A percentile compares a stretch with the other conserved stretches of the same genome.
Evolutionary conservation across 257 asterid species (phyloP).

Genomic region (Mitragyna speciosa): DNA sequence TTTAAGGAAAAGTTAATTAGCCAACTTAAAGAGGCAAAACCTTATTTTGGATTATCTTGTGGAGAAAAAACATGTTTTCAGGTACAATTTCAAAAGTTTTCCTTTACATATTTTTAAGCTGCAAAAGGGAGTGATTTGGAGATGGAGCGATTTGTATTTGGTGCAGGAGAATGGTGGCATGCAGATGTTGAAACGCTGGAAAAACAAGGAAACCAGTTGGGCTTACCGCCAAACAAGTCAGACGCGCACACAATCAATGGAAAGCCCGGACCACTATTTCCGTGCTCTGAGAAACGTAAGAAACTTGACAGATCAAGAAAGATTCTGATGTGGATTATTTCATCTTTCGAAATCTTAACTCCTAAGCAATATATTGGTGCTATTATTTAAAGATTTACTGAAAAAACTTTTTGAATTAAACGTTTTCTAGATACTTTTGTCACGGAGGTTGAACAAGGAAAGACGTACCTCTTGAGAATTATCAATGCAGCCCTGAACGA

Average conservation of each 20-base stretch:
- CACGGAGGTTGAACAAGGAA: slow-evolving; percentile 43
- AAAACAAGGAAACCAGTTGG: slow-evolving; percentile 33
- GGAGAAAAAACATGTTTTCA: too few species aligned
- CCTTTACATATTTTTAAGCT: too few species aligned
- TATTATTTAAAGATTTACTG: neutral
- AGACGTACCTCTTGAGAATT: slow-evolving; percentile 38
- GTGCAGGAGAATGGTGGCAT: slow-evolving; percentile 48
- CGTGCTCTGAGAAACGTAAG: slow-evolving; percentile 40
- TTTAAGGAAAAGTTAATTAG: neutral
- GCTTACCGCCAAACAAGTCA: slow-evolving; percentile 41
- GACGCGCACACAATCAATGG: slow-evolving; percentile 47
- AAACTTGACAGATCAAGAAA: neutral
- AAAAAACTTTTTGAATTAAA: neutral
- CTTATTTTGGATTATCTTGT: neutral
- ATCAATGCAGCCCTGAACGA: slow-evolving; percentile 48
- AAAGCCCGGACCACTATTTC: slow-evolving; percentile 41
- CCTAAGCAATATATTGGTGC: neutral
- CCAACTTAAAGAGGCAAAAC: neutral
- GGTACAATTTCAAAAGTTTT: neutral
- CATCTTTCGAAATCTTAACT: too few species aligned
- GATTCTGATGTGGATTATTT: neutral
- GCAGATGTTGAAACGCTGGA: slow-evolving; percentile 36
- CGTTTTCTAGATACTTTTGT: slow-evolving; percentile 44
- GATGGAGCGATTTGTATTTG: neutral
- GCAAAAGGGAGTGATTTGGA: neutral